Conservation (phyloP, 179 eudicot genomes). For the Silene coronaria region DNA sequence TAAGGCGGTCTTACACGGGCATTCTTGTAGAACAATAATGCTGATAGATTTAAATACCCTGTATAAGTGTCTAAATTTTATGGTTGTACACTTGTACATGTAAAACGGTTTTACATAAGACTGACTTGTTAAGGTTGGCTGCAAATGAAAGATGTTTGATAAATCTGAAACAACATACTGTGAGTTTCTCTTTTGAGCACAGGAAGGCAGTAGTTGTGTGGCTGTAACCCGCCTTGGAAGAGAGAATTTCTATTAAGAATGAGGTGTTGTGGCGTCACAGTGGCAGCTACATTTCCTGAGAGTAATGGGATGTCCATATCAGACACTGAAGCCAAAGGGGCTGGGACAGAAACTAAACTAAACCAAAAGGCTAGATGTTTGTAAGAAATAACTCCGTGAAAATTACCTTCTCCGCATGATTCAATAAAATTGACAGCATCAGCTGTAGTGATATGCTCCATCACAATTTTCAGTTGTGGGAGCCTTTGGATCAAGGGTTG, state of each 20-base stretch:
- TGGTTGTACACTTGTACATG: neutral
- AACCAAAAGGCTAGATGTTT: neutral
- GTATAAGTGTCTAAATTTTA: neutral
- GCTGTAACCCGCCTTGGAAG: conserved; percentile 91
- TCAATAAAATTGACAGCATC: conserved; percentile 86
- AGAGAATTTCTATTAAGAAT: conserved; percentile 77
- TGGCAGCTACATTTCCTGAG: conserved; percentile 78
- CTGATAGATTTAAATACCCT: too few relatives aligned
- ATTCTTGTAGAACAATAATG: neutral
- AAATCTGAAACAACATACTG: conserved; percentile 37
- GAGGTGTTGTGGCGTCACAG: conserved; percentile 92
- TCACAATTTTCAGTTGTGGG: conserved; percentile 86
- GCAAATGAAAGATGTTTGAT: neutral
- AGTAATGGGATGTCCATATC: neutral
- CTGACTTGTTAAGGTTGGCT: neutral
- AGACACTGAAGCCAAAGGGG: neutral
- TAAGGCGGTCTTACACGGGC: neutral
- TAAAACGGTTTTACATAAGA: neutral
- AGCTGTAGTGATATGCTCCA: conserved; percentile 93
- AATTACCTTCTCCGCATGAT: conserved; percentile 63
- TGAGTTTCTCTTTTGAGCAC: conserved; percentile 91
- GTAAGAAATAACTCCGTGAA: neutral
- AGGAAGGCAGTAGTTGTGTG: conserved; percentile 93
- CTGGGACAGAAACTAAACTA: neutral
- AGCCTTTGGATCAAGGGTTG: conserved; percentile 64